Percentiles rank a stretch among this genome's conserved stretches.
Conservation (phyloP, 176 grass and related monocot species). For the bread wheat (Triticum aestivum) region IWGSC_CS_RefSeq_v2.1 NC_057796.1:346090201-346090700, state of each 20-base stretch:
- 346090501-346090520: background rate
- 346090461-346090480: background rate
- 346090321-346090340: slow-evolving; percentile 14
- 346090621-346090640: slow-evolving; percentile 99
- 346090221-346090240: background rate
- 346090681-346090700: slow-evolving; percentile 98
- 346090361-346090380: background rate
- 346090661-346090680: slow-evolving; percentile 83
- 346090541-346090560: background rate
- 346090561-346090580: background rate
- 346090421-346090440: background rate
- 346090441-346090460: background rate
- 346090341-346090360: background rate
- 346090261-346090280: background rate
- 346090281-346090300: background rate
- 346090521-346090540: background rate
- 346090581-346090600: background rate
- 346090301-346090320: background rate
- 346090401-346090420: background rate
- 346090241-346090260: background rate
- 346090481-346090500: background rate
- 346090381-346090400: background rate
- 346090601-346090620: slow-evolving; percentile 84
- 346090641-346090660: slow-evolving; percentile 98
- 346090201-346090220: background rate